Conservation (phyloP, 495 filamentous ascomycete genomes). For the Tetracladium setigerum region DNA sequence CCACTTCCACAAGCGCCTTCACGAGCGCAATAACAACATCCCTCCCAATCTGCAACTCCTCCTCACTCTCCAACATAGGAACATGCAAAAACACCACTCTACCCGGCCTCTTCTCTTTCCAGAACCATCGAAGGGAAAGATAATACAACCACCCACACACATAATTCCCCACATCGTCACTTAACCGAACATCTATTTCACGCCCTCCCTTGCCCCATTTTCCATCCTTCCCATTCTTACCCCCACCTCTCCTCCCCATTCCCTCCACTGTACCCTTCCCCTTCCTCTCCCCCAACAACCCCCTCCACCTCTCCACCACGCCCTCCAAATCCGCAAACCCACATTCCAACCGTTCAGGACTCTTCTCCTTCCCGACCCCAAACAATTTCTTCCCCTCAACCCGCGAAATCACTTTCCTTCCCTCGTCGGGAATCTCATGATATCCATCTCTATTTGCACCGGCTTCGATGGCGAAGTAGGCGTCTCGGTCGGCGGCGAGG, state of each 20-base stretch:
- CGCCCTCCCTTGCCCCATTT: too few species aligned
- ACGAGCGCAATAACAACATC: conserved; percentile 7
- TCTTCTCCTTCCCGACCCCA: conserved; percentile 8
- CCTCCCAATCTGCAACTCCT: conserved; percentile 7
- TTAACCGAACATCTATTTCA: conserved; percentile 15
- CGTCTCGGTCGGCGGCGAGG: conserved; percentile 14
- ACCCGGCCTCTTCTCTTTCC: not conserved
- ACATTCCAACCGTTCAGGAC: conserved; percentile 10
- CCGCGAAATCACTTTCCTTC: conserved; percentile 19
- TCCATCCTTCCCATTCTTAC: not conserved
- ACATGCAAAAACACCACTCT: conserved; percentile 17
- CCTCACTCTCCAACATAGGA: conserved; percentile 1
- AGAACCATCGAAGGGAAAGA: conserved; percentile 14
- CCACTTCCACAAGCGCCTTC: not conserved
- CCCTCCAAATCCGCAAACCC: conserved; percentile 16
- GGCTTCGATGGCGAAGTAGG: conserved; percentile 23
- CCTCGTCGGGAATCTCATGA: conserved; percentile 24
- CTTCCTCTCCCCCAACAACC: not conserved
- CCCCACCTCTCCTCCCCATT: not conserved
- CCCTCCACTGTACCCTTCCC: not conserved
- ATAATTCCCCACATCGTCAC: conserved; percentile 26
- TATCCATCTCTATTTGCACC: conserved; percentile 23
- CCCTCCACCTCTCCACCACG: conserved; percentile 10
- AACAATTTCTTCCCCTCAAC: conserved; percentile 22
- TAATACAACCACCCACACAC: conserved; percentile 29